phyloP scores from a whole-genome alignment of 1,139 yeast species.

The Candida labiduridarum region DNA sequence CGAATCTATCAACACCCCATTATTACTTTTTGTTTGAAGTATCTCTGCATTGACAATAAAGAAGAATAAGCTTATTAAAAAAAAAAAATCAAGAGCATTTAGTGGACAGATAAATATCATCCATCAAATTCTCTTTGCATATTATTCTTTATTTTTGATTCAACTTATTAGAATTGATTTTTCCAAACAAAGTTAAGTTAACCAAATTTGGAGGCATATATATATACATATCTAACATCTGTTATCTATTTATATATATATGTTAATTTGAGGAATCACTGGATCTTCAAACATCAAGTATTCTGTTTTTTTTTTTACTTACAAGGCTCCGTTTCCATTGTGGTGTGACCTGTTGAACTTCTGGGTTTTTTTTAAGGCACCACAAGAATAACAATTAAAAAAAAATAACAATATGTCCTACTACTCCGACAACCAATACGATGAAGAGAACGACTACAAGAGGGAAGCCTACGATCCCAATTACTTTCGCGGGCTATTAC shows the following conservation, averaged over 20 bases:
- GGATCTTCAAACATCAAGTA: neutral
- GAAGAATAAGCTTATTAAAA: neutral
- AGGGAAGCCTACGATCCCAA: no score
- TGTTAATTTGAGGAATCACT: neutral
- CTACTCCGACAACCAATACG: no score
- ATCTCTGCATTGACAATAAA: neutral
- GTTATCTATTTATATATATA: neutral
- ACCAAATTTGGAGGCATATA: neutral
- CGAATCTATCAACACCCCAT: neutral
- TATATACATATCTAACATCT: neutral
- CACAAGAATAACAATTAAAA: no score
- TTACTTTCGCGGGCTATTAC: no score
- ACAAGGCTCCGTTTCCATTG: no score
- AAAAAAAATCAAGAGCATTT: neutral
- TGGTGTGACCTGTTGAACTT: no score
- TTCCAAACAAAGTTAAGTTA: neutral
- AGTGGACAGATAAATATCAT: neutral
- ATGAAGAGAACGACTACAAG: no score
- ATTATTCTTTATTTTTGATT: constrained; percentile 1
- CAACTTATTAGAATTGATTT: neutral
- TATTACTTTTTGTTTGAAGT: neutral
- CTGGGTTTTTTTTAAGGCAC: no score
- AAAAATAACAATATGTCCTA: no score
- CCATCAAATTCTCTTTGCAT: neutral
- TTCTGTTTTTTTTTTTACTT: neutral